Conservation (phyloP, 2,329 filamentous ascomycete genomes). For the Sporothrix curviconia region DNA sequence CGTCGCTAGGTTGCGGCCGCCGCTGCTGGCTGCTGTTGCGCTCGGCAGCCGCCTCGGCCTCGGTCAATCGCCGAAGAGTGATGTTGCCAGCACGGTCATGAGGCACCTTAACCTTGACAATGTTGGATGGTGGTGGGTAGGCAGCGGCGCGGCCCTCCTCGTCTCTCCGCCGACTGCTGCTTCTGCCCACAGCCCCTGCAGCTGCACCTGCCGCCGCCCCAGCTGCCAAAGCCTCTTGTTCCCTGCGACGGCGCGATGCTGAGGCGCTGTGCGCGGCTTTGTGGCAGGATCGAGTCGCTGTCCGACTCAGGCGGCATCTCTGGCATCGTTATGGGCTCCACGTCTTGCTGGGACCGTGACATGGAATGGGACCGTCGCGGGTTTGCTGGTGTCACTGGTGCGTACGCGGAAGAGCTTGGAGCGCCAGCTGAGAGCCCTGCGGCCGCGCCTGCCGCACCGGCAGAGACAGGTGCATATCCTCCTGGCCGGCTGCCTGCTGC, state of each 20-base stretch:
- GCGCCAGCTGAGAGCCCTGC: neutral
- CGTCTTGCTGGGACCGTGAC: conserved; percentile 36
- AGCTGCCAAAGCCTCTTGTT: conserved; percentile 40
- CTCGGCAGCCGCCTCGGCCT: conserved; percentile 46
- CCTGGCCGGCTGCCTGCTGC: conserved; percentile 23
- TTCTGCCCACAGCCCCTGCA: conserved; percentile 20
- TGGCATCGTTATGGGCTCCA: conserved; percentile 42
- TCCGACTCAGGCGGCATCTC: conserved; percentile 46
- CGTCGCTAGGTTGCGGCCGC: conserved; percentile 22
- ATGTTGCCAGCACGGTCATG: conserved; percentile 56
- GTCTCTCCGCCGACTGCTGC: conserved; percentile 9
- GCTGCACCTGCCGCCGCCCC: conserved; percentile 32
- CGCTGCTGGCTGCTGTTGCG: conserved; percentile 33
- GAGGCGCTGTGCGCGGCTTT: conserved; percentile 36
- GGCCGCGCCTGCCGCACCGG: conserved; percentile 19
- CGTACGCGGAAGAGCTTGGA: neutral
- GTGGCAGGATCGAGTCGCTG: conserved; percentile 37
- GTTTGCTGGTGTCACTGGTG: conserved; percentile 4
- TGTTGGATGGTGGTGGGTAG: conserved; percentile 26
- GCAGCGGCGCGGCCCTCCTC: conserved; percentile 5
- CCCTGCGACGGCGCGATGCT: conserved; percentile 37
- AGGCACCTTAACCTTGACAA: conserved; percentile 52
- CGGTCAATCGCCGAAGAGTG: conserved; percentile 54
- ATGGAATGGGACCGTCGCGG: conserved; percentile 25
- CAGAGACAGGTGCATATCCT: neutral